phyloP scores from a whole-genome alignment of 129 eudicot genomes.

The Rutidosis leptorrhynchoides region DNA sequence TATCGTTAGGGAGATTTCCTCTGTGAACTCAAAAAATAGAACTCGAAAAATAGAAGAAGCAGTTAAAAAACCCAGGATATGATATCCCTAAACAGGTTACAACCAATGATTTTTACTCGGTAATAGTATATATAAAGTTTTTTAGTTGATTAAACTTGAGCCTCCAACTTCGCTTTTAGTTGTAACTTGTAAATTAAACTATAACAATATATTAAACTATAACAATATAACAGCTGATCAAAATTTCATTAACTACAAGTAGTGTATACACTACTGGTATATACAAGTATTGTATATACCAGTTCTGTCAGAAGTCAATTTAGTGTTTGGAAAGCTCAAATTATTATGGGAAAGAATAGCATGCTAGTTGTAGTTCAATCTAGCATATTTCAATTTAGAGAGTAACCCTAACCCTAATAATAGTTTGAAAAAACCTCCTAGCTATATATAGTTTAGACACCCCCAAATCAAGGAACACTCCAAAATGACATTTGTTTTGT shows the following conservation, averaged over 20 bases:
- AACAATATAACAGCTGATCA: too few species aligned
- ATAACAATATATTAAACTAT: too few species aligned
- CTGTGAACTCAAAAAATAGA: too few species aligned
- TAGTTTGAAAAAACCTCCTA: conserved; percentile 25
- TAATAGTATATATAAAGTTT: background rate
- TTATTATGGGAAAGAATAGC: background rate
- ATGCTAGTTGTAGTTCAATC: background rate
- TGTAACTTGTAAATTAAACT: too few species aligned
- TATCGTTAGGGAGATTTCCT: too few species aligned
- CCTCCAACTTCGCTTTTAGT: too few species aligned
- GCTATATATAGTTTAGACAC: conserved; percentile 32
- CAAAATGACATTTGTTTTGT: conserved; percentile 44
- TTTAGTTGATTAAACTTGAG: background rate
- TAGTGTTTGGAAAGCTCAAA: background rate
- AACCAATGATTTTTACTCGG: too few species aligned
- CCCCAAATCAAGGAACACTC: conserved; percentile 55
- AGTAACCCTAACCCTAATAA: conserved; percentile 44
- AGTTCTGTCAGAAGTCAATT: background rate
- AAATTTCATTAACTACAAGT: background rate
- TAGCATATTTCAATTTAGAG: conserved; percentile 11
- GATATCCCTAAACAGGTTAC: too few species aligned
- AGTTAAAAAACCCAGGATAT: too few species aligned
- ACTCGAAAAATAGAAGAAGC: too few species aligned
- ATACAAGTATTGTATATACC: too few species aligned
- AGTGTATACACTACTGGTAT: too few species aligned